Percentiles rank a stretch among this genome's conserved stretches.
These are phyloP conservation scores for Aspergillus jensenii DNA, from an alignment of 2,329 filamentous ascomycete genomes.

Conservation along the genomic window DNA sequence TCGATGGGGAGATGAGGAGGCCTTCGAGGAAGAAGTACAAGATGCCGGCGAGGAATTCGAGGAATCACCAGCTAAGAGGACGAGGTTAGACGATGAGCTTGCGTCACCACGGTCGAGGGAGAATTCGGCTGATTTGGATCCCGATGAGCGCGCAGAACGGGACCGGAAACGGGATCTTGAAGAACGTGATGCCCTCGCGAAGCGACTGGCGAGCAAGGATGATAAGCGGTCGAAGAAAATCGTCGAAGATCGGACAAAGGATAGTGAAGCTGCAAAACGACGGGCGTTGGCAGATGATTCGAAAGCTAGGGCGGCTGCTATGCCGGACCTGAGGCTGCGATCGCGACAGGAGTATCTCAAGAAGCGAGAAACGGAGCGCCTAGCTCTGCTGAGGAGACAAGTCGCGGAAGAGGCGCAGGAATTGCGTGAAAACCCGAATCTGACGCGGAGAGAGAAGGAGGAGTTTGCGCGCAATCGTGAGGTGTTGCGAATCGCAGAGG, in stretches of 20 bases:
- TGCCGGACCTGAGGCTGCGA: constrained; percentile 76
- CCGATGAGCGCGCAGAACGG: constrained; percentile 58
- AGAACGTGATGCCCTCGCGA: constrained; percentile 79
- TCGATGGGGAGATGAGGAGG: constrained; percentile 78
- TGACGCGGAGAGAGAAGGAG: constrained; percentile 77
- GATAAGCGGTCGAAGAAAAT: constrained; percentile 68
- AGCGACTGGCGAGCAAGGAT: constrained; percentile 70
- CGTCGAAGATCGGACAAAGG: constrained; percentile 59
- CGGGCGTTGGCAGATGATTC: constrained; percentile 67
- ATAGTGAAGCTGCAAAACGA: constrained; percentile 60
- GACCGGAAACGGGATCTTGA: constrained; percentile 66
- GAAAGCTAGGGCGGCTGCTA: constrained; percentile 65
- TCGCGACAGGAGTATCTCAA: constrained; percentile 91
- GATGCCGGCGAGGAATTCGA: constrained; percentile 58
- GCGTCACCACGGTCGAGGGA: constrained; percentile 30
- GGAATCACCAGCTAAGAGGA: constrained; percentile 69
- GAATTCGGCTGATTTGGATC: constrained; percentile 54
- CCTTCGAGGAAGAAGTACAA: constrained; percentile 40
- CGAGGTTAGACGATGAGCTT: constrained; percentile 62
- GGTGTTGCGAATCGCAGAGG: constrained; percentile 76
- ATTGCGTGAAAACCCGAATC: constrained; percentile 68
- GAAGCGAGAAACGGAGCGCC: constrained; percentile 82
- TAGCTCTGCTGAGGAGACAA: constrained; percentile 84
- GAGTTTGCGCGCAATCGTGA: constrained; percentile 90
- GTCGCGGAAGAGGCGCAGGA: constrained; percentile 87